Evolutionary conservation across 192 early-diverging fungal species (phyloP), one percentile per base, ranked within the genome.

Genomic region (Mortierella alpina): DNA sequence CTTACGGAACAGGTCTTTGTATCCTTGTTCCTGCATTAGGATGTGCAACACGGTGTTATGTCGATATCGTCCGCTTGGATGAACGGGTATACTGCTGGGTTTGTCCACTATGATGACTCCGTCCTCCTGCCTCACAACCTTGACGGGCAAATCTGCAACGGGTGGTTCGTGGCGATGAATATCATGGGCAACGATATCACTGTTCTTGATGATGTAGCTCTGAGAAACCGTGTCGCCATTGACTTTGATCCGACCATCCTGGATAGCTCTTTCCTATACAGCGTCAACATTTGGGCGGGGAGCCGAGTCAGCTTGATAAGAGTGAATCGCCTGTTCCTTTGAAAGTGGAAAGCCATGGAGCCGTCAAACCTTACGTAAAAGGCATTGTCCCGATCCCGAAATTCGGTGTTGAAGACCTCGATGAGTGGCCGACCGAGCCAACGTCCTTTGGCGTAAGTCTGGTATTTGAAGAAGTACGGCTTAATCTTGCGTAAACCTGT

Each of bases 151-250:
- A 15, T 86, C 86, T 3, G 92, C 89, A 0, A 97, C 92, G 11
- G 97, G 96, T 7, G 98, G 98, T 82, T 99, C 98, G 80, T 99
- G 98, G 0, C 98, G 91, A 84, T 99, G 98, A 40, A 94, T 93
- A 17, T 87, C 82, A 73, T 97, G 96, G 7, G 86, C 86, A 47
- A 99, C 86, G 8, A 95, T 63, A 65, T 99, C 96, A 44, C 87
- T 86, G 75, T 95, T 95, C 22, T 90, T 83, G 50, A 98, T 73
- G 4, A 92, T 70, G 9, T 93, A 93, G 49, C 90, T 86, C 6
- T 76, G 63, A 0, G 73, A 53, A 2, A 92, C 89, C 15, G 53
- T 66, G 39, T 91, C 61, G 8, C 83, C 87, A 75, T 98, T 99
- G 48, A 99, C 83, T 44, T 84, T 89, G 40, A 99, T 95, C n/a